These are phyloP conservation scores for Chaetoceros tenuissimus DNA, from an alignment of 108 stramenopile species.

Conservation along the genomic window DNA sequence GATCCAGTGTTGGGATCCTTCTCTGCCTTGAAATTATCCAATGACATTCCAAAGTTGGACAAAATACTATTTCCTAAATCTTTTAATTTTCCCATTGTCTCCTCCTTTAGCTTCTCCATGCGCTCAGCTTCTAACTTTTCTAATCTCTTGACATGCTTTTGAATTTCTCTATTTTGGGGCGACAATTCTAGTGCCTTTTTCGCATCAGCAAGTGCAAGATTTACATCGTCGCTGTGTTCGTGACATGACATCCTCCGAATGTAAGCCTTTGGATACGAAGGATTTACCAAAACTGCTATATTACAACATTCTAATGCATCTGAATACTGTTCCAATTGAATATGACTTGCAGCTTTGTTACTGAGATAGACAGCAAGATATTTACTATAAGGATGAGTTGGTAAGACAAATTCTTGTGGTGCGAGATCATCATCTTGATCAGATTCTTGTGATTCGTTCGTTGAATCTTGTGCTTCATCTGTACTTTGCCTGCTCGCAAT, in stretches of 20 bases:
- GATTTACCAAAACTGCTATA: slow-evolving; percentile 59
- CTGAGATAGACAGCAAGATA: slow-evolving; percentile 63
- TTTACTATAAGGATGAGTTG: slow-evolving; percentile 32
- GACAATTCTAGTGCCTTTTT: slow-evolving; percentile 60
- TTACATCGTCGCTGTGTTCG: slow-evolving; percentile 57
- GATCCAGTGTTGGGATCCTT: slow-evolving; percentile 89
- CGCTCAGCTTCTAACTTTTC: slow-evolving; percentile 66
- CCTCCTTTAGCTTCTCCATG: slow-evolving; percentile 88
- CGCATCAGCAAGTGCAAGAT: slow-evolving; percentile 54
- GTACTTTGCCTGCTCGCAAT: background rate
- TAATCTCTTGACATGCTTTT: slow-evolving; percentile 45
- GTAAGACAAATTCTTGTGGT: slow-evolving; percentile 16
- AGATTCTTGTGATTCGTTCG: slow-evolving; percentile 4
- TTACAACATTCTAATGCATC: slow-evolving; percentile 69
- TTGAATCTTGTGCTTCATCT: background rate
- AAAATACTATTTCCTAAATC: slow-evolving; percentile 93
- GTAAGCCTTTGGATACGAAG: slow-evolving; percentile 78
- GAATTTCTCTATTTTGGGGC: slow-evolving; percentile 38
- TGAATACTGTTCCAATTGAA: slow-evolving; percentile 53
- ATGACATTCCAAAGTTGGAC: slow-evolving; percentile 91
- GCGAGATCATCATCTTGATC: slow-evolving; percentile 3
- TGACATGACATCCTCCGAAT: slow-evolving; percentile 62
- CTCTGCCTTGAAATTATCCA: slow-evolving; percentile 93
- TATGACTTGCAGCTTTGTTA: slow-evolving; percentile 73
- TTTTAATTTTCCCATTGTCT: slow-evolving; percentile 93